Evolutionary conservation across 495 filamentous ascomycete genomes (phyloP).

Genomic region (Melanomma pulvis-pyrius): DNA sequence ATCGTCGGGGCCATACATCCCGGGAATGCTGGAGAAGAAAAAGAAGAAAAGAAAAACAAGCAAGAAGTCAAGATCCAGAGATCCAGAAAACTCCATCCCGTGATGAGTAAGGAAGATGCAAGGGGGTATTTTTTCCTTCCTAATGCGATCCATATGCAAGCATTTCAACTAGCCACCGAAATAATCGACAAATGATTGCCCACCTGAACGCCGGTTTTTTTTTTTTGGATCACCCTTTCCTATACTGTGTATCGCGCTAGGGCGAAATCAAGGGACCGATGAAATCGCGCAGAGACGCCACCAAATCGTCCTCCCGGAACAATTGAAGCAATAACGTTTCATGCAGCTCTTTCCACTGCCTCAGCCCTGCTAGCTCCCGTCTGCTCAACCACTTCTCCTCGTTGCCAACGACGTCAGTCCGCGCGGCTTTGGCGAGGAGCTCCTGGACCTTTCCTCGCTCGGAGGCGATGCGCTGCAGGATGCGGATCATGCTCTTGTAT

Average conservation of each 20-base stretch:
- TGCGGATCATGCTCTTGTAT: conserved; percentile 88
- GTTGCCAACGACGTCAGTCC: conserved; percentile 78
- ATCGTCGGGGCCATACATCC: no score
- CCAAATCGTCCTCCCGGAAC: conserved; percentile 76
- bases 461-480: conserved; percentile 71
- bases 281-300: conserved; percentile 82
- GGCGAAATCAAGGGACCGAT: conserved; percentile 13
- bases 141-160: background rate
- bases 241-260: no score
- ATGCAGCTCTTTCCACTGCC: conserved; percentile 71
- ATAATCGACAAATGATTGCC: background rate
- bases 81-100: background rate
- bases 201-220: background rate
- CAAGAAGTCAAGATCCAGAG: background rate
- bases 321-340: conserved; percentile 76
- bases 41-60: background rate
- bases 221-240: no score
- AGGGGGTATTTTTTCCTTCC: background rate
- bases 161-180: background rate
- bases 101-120: background rate
- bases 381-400: conserved; percentile 75
- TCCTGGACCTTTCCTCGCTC: conserved; percentile 68
- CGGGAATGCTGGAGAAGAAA: no score
- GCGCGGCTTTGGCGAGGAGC: conserved; percentile 74
- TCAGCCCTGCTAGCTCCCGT: conserved; percentile 66